A percentile compares a stretch with the other conserved stretches of the same genome.
phyloP scores from a whole-genome alignment of 2,329 filamentous ascomycete species.

The Fusarium succisae region DNA sequence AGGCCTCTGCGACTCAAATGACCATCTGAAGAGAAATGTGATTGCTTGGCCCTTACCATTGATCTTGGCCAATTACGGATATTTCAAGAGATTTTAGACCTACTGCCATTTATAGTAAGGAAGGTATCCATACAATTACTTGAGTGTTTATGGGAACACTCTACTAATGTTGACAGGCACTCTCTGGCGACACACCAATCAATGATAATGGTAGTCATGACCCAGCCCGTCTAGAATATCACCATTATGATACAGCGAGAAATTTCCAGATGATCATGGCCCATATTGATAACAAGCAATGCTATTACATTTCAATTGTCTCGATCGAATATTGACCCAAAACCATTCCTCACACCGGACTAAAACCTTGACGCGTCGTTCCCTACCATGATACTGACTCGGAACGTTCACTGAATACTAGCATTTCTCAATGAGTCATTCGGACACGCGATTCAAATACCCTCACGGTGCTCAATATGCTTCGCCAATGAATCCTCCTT shows the following conservation, averaged over 20 bases:
- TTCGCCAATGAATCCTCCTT: background rate
- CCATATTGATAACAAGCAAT: too few relatives aligned
- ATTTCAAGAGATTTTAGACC: too few relatives aligned
- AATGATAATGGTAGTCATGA: background rate
- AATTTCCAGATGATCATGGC: too few relatives aligned
- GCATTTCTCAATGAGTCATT: background rate
- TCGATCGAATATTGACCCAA: accelerated
- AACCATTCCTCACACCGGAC: background rate
- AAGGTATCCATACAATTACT: too few relatives aligned
- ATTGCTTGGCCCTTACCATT: too few relatives aligned
- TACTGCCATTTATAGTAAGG: too few relatives aligned
- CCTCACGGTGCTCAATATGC: background rate
- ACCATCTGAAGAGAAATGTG: too few relatives aligned
- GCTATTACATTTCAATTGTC: background rate
- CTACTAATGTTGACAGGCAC: too few relatives aligned
- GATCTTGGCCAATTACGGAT: too few relatives aligned
- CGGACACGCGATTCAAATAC: background rate
- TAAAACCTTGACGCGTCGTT: background rate
- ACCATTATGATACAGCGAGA: background rate
- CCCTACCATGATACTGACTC: background rate
- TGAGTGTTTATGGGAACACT: too few relatives aligned
- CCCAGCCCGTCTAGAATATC: background rate
- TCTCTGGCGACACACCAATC: too few relatives aligned
- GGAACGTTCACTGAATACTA: accelerated
- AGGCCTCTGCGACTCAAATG: too few relatives aligned